Base-by-base conservation (phyloP, 73 alveolate genomes). In the Paramecium sexaurelia region DNA sequence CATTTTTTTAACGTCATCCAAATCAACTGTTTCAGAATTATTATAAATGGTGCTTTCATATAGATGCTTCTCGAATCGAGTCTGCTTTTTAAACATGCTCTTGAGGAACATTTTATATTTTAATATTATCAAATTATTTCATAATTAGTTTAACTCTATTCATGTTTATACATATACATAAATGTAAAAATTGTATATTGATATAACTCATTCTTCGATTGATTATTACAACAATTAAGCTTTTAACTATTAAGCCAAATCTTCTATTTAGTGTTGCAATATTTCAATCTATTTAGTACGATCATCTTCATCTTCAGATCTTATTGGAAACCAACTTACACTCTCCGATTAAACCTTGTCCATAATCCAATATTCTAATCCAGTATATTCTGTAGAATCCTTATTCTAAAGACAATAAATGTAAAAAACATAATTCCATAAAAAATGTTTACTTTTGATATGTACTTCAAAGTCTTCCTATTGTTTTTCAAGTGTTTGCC, bases 401-500 rank as follows among this genome's bases (percentile, higher is more conserved):
- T 88, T 88, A 41, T 88, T 68, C 55, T 69, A 19, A 9, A 88
- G 45, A 40, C 85, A 68, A 41, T 88, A 88, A 26, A 88, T 55
- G 67, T 85, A 85, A 40, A 56, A 85, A 0, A 73, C 78, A 56
- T 85, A 85, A 56, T 85, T 85, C 92, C 92, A 85, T 24, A 85
- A 43, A 13, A 56, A 69, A 85, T 85, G 92, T 29, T 85, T 73
- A 3, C 10, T n/a, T 27, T 85, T 32, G 1, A 85, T 85, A 22
- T 85, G 92, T 33, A 10, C 27, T 10, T 85, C 92, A 57, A 85
- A 85, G n/a, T 35, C 56, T 56, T 85, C 92, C n/a, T 73, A 51
- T 19, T 56, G 15, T 37, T 85, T 85, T 35, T 85, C 92, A 6
- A 85, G 45, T 33, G 43, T 85, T 56, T 85, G 55, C 57, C 92